Percentiles rank a stretch among this genome's conserved stretches.
Evolutionary conservation across 306 rosid genomes (phyloP).

Genomic region (Casuarina cunninghamiana): DNA sequence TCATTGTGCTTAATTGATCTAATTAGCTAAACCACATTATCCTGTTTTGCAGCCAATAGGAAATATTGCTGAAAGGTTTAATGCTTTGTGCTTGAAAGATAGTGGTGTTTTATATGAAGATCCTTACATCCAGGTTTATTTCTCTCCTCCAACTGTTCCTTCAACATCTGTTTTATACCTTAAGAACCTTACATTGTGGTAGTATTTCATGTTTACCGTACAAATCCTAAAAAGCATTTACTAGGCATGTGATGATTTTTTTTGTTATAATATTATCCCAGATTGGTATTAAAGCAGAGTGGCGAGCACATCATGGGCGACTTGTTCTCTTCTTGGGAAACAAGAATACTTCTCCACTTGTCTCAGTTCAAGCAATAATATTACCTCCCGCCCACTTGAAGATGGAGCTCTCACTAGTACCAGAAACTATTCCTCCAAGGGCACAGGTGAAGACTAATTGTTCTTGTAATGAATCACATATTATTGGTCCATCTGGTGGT

Average conservation of each 20-base stretch:
- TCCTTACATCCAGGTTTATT: conserved; percentile 86
- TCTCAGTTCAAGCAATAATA: conserved; percentile 83
- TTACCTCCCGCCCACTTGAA: conserved; percentile 89
- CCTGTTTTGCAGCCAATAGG: conserved; percentile 86
- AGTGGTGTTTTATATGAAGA: conserved; percentile 97
- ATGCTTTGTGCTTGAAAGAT: conserved; percentile 90
- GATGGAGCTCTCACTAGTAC: conserved; percentile 89
- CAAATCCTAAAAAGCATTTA: neutral
- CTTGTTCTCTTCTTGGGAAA: conserved; percentile 97
- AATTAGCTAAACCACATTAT: conserved; percentile 12
- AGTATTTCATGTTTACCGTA: conserved; percentile 16
- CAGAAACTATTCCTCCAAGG: conserved; percentile 98
- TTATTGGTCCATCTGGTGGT: conserved; percentile 3
- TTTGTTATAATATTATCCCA: conserved; percentile 22
- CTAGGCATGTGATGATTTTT: conserved; percentile 5
- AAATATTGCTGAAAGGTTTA: conserved; percentile 87
- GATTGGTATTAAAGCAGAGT: conserved; percentile 97
- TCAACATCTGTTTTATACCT: conserved; percentile 9
- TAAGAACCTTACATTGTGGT: conserved; percentile 10
- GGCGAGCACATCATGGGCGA: conserved; percentile 91
- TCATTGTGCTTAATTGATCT: conserved; percentile 6
- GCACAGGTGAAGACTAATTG: conserved; percentile 70
- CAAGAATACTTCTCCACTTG: conserved; percentile 90
- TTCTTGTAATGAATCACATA: neutral
- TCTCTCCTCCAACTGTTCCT: conserved; percentile 8